These are phyloP conservation scores for Galerina sulciceps DNA, from an alignment of 768 basidiomycete species.

Conservation along the genomic window DNA sequence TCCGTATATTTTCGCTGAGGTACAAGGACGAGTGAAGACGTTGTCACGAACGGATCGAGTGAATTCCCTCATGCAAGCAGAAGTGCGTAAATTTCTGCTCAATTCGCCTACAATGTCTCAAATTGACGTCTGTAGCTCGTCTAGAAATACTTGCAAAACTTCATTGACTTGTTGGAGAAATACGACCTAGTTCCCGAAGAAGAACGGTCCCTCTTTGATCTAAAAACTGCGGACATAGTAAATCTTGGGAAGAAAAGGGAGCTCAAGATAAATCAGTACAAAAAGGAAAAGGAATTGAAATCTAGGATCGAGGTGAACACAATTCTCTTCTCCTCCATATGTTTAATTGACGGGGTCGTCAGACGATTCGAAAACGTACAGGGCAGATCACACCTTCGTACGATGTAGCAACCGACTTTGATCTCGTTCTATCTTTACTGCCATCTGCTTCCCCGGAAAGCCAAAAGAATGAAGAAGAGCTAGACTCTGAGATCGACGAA, in stretches of 20 bases:
- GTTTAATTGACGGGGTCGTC: neutral
- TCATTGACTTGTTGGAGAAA: slow-evolving; percentile 54
- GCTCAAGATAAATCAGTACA: slow-evolving; percentile 89
- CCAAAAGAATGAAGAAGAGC: slow-evolving; percentile 44
- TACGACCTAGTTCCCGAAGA: slow-evolving; percentile 70
- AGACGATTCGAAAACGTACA: slow-evolving; percentile 61
- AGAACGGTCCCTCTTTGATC: slow-evolving; percentile 60
- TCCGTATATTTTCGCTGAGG: slow-evolving; percentile 69
- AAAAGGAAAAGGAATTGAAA: slow-evolving; percentile 82
- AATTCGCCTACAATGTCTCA: neutral
- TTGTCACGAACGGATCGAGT: slow-evolving; percentile 63
- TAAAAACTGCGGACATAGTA: slow-evolving; percentile 47
- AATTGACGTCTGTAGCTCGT: slow-evolving; percentile 26
- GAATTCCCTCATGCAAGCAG: slow-evolving; percentile 52
- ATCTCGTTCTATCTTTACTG: slow-evolving; percentile 68
- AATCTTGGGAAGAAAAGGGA: slow-evolving; percentile 81
- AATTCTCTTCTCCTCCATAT: neutral
- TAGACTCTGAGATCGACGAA: slow-evolving; percentile 66
- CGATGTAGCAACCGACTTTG: slow-evolving; percentile 53
- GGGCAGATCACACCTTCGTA: slow-evolving; percentile 39
- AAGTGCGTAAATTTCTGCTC: slow-evolving; percentile 46
- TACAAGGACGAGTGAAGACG: slow-evolving; percentile 62
- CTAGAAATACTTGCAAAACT: slow-evolving; percentile 54
- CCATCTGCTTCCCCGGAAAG: slow-evolving; percentile 30
- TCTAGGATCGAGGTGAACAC: slow-evolving; percentile 65